These are phyloP conservation scores for Paramecium octaurelia DNA, from an alignment of 73 alveolate genomes.

Conservation along the genomic window DNA sequence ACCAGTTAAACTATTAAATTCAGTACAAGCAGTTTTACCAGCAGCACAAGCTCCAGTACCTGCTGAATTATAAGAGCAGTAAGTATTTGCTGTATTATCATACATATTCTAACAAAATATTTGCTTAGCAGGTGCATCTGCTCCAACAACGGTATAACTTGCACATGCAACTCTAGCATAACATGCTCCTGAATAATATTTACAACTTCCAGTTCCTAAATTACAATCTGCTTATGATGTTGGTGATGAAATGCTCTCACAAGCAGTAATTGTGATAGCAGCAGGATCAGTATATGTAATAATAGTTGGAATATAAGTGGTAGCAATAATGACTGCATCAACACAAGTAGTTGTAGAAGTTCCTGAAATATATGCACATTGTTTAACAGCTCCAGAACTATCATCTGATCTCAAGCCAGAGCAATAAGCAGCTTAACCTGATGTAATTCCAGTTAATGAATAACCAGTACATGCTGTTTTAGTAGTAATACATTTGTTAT, in stretches of 20 bases:
- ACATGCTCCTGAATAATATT: neutral
- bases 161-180: neutral
- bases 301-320: too few species aligned
- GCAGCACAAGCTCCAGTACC: neutral
- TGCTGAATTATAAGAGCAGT: neutral
- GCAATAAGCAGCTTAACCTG: neutral
- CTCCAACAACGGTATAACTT: neutral
- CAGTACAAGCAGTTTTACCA: neutral
- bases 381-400: neutral
- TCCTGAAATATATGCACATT: neutral
- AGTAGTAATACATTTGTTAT: neutral
- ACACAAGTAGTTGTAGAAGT: neutral
- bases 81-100: neutral
- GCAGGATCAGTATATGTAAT: neutral
- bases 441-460: neutral
- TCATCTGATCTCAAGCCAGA: neutral
- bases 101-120: neutral
- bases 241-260: neutral
- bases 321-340: too few species aligned
- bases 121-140: neutral
- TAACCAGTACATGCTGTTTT: neutral
- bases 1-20: neutral
- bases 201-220: neutral
- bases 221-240: neutral
- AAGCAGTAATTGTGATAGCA: neutral